Conservation (phyloP, 2,329 filamentous ascomycete species). For the Emericellopsis atlantica region DNA sequence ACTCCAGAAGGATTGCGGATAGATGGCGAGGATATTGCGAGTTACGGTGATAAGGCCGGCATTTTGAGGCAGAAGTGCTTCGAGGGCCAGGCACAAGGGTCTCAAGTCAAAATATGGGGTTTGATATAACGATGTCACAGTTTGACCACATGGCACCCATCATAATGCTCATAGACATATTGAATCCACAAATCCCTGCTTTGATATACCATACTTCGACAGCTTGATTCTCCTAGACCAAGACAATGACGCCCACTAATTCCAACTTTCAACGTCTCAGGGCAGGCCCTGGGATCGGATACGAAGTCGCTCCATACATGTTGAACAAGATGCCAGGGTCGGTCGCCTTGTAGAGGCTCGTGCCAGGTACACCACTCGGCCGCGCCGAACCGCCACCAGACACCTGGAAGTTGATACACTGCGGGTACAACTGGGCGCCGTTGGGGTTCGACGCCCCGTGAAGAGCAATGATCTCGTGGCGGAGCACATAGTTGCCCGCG, state of each 20-base stretch:
- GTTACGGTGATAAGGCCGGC: too few relatives aligned
- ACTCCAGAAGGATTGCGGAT: too few relatives aligned
- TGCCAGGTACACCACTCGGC: slow-evolving; percentile 14
- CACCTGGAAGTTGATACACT: slow-evolving; percentile 35
- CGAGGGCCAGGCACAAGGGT: too few relatives aligned
- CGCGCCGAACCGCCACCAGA: slow-evolving; percentile 20
- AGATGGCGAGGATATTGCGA: too few relatives aligned
- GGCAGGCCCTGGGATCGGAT: slow-evolving; percentile 16
- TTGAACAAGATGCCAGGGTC: slow-evolving; percentile 21
- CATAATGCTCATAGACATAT: too few relatives aligned
- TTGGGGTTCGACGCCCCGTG: slow-evolving; percentile 27
- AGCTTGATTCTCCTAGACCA: not conserved
- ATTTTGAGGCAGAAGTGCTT: too few relatives aligned
- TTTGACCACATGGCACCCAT: too few relatives aligned
- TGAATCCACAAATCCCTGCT: too few relatives aligned
- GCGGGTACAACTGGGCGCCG: slow-evolving; percentile 35
- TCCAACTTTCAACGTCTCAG: not conserved
- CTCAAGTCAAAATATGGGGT: too few relatives aligned
- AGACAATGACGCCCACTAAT: not conserved
- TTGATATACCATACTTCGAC: too few relatives aligned
- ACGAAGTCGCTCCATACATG: slow-evolving; percentile 15
- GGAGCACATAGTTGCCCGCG: slow-evolving; percentile 39
- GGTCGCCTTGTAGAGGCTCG: slow-evolving; percentile 17
- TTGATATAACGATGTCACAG: too few relatives aligned
- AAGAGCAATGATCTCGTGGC: slow-evolving; percentile 44